A percentile compares a stretch with the other conserved stretches of the same genome.
phyloP scores from a whole-genome alignment of 495 filamentous ascomycete species.

The Halenospora varia region DNA sequence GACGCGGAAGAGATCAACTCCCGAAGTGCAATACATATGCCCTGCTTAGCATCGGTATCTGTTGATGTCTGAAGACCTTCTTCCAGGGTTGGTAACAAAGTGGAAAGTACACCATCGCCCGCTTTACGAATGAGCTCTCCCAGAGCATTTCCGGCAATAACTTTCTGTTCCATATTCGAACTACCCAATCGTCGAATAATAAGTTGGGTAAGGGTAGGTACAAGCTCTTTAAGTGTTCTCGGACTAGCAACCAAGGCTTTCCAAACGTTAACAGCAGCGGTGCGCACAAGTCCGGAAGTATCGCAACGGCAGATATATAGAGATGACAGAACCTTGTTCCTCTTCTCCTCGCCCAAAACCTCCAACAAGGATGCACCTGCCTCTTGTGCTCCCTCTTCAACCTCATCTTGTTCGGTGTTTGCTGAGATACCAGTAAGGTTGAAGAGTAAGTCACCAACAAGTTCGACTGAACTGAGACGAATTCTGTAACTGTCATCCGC shows the following conservation, averaged over 20 bases:
- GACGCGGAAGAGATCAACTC: conserved; percentile 93
- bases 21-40: conserved; percentile 92
- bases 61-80: conserved; percentile 84
- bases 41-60: conserved; percentile 92
- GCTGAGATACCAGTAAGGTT: conserved; percentile 94
- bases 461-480: conserved; percentile 92
- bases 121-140: conserved; percentile 96
- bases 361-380: conserved; percentile 88
- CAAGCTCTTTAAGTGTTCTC: conserved; percentile 87
- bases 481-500: conserved; percentile 96
- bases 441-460: conserved; percentile 95
- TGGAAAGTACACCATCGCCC: conserved; percentile 87
- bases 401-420: conserved; percentile 75
- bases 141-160: conserved; percentile 94
- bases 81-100: conserved; percentile 84
- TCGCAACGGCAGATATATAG: conserved; percentile 97
- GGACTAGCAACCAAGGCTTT: conserved; percentile 94
- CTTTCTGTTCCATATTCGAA: conserved; percentile 96
- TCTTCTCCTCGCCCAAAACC: conserved; percentile 88
- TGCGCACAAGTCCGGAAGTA: conserved; percentile 87
- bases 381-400: conserved; percentile 73
- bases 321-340: conserved; percentile 91
- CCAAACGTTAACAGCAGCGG: conserved; percentile 90
- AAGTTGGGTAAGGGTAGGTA: conserved; percentile 89
- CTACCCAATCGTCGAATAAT: conserved; percentile 92